Evolutionary conservation across 2,329 filamentous ascomycete genomes (phyloP), one percentile per base, ranked within the genome.

Genomic region (Botrytis hyacinthi): DNA sequence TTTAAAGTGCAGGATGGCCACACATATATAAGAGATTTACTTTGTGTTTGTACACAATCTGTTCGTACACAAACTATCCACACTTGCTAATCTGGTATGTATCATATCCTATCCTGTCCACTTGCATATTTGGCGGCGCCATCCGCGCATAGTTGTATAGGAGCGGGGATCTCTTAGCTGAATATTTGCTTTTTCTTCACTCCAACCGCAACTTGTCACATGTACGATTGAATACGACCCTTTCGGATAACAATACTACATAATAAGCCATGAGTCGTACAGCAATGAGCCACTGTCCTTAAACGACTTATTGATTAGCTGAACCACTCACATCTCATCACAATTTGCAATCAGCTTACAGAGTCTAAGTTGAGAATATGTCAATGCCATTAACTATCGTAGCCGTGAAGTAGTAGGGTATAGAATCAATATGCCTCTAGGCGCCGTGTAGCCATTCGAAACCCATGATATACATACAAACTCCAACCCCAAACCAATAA

Each of bases 381-480:
- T 35, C 62, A 68, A 44, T 68, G 59, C 71, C 71, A 68, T 72
- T 72, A 72, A 68, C 48, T 72, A 65, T 67, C n/a, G 37, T 67
- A 72, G 70, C 60, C 69, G 66, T 54, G 61, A 67, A 72, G 61
- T 54, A 72, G 61, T 54, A 72, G 70, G 70, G 70, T 72, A 72
- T 72, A 72, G 22, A 72, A 40, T 72, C 70, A 72, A 72, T 51
- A 67, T 72, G 61, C 61, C 69, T 51, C 60, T 72, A 22, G 46
- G 70, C 70, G 60, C 70, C 70, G 59, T 72, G 26, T 66, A 66
- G 70, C 70, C 70, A 42, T 67, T 67, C 61, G 37, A 44, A 73
- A 60, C 71, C 71, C 71, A 70, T 72, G 71, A 70, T 73, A 54
- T 70, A 73, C 63, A 73, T 61, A 40, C 60, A 54, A 69, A 48